Percentiles rank a stretch among this genome's conserved stretches.
Evolutionary conservation across 2,329 filamentous ascomycete species (phyloP).

Genomic region (Aspergillus neoniger): DNA sequence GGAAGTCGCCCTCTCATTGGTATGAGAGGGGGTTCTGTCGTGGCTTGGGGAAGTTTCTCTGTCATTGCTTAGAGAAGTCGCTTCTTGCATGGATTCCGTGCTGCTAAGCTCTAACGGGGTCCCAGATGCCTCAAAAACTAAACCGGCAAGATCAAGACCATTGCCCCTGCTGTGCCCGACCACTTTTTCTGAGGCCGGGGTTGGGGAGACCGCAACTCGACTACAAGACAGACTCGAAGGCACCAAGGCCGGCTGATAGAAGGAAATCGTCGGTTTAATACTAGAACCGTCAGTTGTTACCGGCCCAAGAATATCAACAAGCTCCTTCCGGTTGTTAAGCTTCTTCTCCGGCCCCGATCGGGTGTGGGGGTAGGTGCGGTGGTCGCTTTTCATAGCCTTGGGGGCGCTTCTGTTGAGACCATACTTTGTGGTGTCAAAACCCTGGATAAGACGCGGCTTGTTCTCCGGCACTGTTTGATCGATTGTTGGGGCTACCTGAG

Average conservation of each 20-base stretch:
- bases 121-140: constrained; percentile 1
- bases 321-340: constrained; percentile 1
- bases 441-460: constrained; percentile 6
- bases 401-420: constrained; percentile 7
- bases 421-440: constrained; percentile 24
- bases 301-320: constrained; percentile 19
- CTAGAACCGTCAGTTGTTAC: not conserved
- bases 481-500: not conserved
- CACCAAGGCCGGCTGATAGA: constrained; percentile 24
- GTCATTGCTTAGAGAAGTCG: not conserved
- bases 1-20: not conserved
- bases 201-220: not conserved
- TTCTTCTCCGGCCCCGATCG: not conserved
- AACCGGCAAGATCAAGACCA: constrained; percentile 11
- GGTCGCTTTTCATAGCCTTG: not conserved
- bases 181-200: not conserved
- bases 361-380: not conserved
- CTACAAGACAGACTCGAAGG: constrained; percentile 10
- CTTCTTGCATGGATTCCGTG: not conserved
- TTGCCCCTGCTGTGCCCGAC: not conserved
- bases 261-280: constrained; percentile 11
- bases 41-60: not conserved
- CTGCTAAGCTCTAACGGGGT: not conserved
- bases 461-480: not conserved
- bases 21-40: not conserved